A percentile compares a stretch with the other conserved stretches of the same genome.
Evolutionary conservation across 257 asterid species (phyloP).

Genomic region (Apocynum venetum): DNA sequence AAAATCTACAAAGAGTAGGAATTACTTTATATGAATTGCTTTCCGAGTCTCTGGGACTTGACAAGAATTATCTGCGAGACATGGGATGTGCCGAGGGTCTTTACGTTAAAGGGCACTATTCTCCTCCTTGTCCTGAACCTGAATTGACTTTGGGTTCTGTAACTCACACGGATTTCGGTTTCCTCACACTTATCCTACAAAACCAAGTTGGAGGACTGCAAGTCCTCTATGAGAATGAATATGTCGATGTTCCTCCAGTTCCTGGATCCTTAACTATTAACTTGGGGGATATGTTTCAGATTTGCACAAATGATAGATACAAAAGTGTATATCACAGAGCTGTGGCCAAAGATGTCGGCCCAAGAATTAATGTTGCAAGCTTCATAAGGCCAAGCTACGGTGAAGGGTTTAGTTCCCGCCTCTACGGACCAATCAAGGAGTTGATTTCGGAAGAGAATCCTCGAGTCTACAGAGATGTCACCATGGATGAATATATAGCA

Average conservation of each 20-base stretch:
- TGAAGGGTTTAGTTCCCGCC: background rate
- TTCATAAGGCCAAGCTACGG: constrained; percentile 10
- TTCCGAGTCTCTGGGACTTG: constrained; percentile 6
- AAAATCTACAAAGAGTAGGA: background rate
- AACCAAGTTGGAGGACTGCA: constrained; percentile 10
- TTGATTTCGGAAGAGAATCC: constrained; percentile 20
- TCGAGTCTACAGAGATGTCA: background rate
- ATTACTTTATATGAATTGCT: constrained; percentile 1
- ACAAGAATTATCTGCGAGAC: constrained; percentile 2
- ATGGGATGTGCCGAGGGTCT: constrained; percentile 7
- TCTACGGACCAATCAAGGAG: constrained; percentile 15
- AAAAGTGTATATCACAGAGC: constrained; percentile 14
- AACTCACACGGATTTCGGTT: constrained; percentile 5
- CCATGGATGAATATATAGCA: constrained; percentile 12
- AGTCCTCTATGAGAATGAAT: constrained; percentile 3
- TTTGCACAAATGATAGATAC: background rate
- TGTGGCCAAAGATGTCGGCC: constrained; percentile 1
- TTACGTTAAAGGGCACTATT: constrained; percentile 7
- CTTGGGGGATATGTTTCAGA: constrained; percentile 12
- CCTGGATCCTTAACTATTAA: constrained; percentile 3
- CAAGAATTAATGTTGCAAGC: constrained; percentile 8
- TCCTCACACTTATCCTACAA: constrained; percentile 7
- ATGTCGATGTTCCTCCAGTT: constrained; percentile 2
- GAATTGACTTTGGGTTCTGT: constrained; percentile 1
- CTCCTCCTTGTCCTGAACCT: constrained; percentile 15